Base-by-base conservation (phyloP, 805 yeast species). In the Barnettozyma sp. region DNA sequence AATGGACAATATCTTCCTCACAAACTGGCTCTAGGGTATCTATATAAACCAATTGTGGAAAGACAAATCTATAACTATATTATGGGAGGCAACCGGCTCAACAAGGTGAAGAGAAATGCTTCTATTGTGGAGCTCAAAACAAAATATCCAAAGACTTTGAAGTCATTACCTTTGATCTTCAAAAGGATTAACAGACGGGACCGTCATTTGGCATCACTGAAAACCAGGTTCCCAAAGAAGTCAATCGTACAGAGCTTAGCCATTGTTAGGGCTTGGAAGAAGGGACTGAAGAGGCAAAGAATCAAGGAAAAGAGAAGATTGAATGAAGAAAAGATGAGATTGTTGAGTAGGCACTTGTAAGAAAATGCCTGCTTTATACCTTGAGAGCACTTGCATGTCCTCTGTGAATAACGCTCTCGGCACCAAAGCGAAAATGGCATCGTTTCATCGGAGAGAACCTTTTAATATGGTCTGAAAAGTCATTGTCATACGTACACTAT, bases 91-190 rank as follows among this genome's bases (percentile, higher is more conserved):
- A 38, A 26, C 7, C 32, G 35, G 27, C 22, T 15, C 26, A 17
- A 42, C 37, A 23, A 23, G 21, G 34, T 33, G 6, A 39, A 52
- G 10, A 8, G 43, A 9, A 17, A 42, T 2, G 44, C 45, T 6
- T 34, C 39, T 15, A 17, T 58, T 8, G 22, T 30, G 9, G 35
- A 43, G 11, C 46, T 61, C 26, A 39, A 41, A 9, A 33, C 34
- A 14, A 27, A 42, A 11, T 60, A 60, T 42, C 61, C 62, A 18
- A 52, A 53, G 38, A 47, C 55, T 12, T 60, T 63, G 62, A 56
- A 52, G 20, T 29, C 28, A n/a, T 27, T 45, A 24, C 26, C 22
- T 5, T 11, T 24, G 43, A 41, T 34, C 49, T 50, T 36, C 35
- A 55, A 36, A 44, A 55, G 55, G 39, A 41, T 21, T 46, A 54